Conservation (phyloP, 1,139 yeast species). For the Diutina scorzettiae region DNA sequence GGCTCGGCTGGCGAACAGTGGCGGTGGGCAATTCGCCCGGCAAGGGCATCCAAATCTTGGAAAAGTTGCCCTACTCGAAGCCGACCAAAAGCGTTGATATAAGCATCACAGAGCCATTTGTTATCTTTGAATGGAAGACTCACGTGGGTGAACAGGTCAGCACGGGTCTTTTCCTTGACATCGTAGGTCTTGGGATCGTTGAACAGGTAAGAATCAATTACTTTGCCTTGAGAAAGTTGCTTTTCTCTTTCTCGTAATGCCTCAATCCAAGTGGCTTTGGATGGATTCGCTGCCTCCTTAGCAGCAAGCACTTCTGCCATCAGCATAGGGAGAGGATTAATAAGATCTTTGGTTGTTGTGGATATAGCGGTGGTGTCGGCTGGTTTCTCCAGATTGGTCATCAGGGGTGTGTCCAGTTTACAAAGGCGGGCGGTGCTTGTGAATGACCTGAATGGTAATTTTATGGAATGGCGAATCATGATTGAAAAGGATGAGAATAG, state of each 20-base stretch:
- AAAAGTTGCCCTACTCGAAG: slow-evolving; percentile 84
- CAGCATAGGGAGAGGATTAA: not conserved
- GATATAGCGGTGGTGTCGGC: too few species aligned
- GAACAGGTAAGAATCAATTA: slow-evolving; percentile 57
- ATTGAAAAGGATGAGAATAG: too few species aligned
- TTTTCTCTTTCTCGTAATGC: slow-evolving; percentile 68
- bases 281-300: slow-evolving; percentile 3
- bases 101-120: slow-evolving; percentile 71
- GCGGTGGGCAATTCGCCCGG: slow-evolving; percentile 77
- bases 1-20: slow-evolving; percentile 90
- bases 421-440: too few species aligned
- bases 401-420: too few species aligned
- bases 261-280: slow-evolving; percentile 69
- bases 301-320: slow-evolving; percentile 5
- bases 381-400: too few species aligned
- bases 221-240: slow-evolving; percentile 58
- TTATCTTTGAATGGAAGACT: slow-evolving; percentile 78
- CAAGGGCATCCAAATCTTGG: slow-evolving; percentile 83
- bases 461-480: too few species aligned
- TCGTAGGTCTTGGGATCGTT: slow-evolving; percentile 64
- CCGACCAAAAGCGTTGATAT: slow-evolving; percentile 80
- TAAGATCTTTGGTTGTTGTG: not conserved
- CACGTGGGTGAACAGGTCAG: slow-evolving; percentile 65
- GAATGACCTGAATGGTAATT: too few species aligned
- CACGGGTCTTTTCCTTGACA: slow-evolving; percentile 60